Evolutionary conservation across 306 rosid genomes (phyloP), one percentile per base, ranked within the genome.

Genomic region (Purshia tridentata): DNA sequence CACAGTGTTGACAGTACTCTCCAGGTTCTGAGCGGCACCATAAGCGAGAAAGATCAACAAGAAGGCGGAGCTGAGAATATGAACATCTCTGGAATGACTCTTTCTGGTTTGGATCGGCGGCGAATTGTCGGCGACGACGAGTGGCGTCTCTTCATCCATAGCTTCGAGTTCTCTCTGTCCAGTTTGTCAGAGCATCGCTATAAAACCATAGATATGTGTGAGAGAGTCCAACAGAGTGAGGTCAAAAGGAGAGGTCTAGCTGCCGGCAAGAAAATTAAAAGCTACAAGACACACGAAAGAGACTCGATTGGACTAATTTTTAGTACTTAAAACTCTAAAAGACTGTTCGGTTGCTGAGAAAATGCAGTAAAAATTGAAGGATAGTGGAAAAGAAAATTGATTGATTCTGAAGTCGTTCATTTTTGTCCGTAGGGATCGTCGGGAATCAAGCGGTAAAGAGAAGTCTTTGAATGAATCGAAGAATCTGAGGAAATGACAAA

Each of bases 1-100:
- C 66, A 93, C 98, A 15, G 90, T 91, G 81, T 94, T 94, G 76
- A 94, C 61, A 14, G 92, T 88, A 70, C 90, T 94, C 86, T 94
- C 91, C 19, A 94, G 74, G 71, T 94, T 94, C 81, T 91, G 98
- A 5, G 90, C 98, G 7, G 98, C 98, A 6, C 98, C 98, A 49
- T 86, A 94, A 39, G 98, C 95, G 4, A 91, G 86, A 61, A 94
- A 94, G 55, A 94, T 80, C 76, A 86, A 79, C 37, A 94, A 82
- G 70, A 91, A 94, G 10, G 96, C 89, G 15, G 75, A 70, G 78
- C 97, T 88, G 61, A 94, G 55, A 50, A 89, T 70, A 51, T 89
- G 91, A 81, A 94, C 83, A 72, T 94, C 96, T 75, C 80, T 81
- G 8, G 88, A 41, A 68, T 79, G 77, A 45, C 78, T 85, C 75